Percentiles rank a stretch among this genome's conserved stretches.
These are phyloP conservation scores for Achaetomiella virescens DNA, from an alignment of 495 filamentous ascomycete genomes.

Conservation along the genomic window DNA sequence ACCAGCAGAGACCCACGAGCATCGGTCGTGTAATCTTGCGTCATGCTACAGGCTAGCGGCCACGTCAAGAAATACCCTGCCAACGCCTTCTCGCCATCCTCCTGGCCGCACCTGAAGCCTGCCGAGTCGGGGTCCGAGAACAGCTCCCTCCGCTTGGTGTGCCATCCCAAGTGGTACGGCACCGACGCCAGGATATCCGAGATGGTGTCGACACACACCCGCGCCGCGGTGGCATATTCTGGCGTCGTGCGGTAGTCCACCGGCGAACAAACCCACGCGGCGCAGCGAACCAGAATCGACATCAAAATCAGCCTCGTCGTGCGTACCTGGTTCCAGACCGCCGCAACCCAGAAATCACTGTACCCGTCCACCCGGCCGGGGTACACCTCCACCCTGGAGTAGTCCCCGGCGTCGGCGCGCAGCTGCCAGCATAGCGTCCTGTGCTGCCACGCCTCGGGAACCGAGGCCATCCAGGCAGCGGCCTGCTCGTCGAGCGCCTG, in stretches of 20 bases:
- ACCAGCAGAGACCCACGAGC: conserved; percentile 22
- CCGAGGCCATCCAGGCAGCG: conserved; percentile 35
- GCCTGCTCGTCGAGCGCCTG: conserved; percentile 39
- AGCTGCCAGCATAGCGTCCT: conserved; percentile 42
- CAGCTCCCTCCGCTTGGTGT: conserved; percentile 21
- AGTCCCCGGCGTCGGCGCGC: conserved; percentile 33
- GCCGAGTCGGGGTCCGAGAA: conserved; percentile 14
- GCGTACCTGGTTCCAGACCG: conserved; percentile 43
- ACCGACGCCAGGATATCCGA: conserved; percentile 46
- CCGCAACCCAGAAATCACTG: conserved; percentile 44
- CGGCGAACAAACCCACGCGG: conserved; percentile 46
- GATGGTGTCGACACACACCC: conserved; percentile 38
- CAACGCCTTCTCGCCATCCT: conserved; percentile 35
- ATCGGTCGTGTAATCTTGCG: conserved; percentile 45
- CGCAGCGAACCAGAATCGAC: conserved; percentile 42
- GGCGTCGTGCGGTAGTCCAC: conserved; percentile 49
- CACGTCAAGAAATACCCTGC: conserved; percentile 40
- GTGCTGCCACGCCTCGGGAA: conserved; percentile 36
- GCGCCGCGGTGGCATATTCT: conserved; percentile 42
- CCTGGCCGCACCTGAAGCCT: conserved; percentile 35
- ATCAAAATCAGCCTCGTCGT: conserved; percentile 41
- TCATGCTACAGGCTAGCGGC: conserved; percentile 35
- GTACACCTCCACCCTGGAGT: conserved; percentile 39
- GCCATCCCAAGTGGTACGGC: conserved; percentile 49
- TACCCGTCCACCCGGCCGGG: conserved; percentile 49